Evolutionary conservation across 2,329 filamentous ascomycete species (phyloP), one percentile per base, ranked within the genome.

Genomic region (Sporothrix curviconia): DNA sequence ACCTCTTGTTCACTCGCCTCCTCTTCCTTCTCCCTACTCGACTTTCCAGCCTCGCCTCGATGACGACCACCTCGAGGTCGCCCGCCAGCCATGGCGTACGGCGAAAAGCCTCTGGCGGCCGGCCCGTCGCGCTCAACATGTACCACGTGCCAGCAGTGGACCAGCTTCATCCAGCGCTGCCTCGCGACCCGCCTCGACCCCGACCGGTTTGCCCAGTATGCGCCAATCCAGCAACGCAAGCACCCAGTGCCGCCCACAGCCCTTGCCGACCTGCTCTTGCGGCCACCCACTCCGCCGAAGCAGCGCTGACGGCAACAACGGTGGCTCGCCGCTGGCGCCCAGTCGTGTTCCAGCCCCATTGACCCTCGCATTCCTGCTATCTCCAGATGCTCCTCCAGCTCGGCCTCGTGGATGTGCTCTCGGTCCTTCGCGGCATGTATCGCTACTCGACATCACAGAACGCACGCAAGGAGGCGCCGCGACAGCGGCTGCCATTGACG

Each of bases 291-390:
- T 19, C 22, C 19, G 36, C 43, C 43, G 34, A 40, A 36, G 5
- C 12, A 4, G 1, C 24, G 14, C 7, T n/a, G 17, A n/a, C n/a
- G n/a, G n/a, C n/a, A n/a, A n/a, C n/a, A n/a, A n/a, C n/a, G n/a
- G n/a, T n/a, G 15, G 25, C 15, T 17, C 34, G 2, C 24, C 8
- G 32, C 28, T 37, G 7, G 40, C 47, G 9, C 36, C 12, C 37
- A 36, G 24, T 67, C 69, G 51, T 77, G 77, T 64, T 65, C 69
- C 62, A 71, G 79, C 65, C 77, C 71, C 57, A 76, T 84, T 64
- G 83, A 87, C 62, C 80, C 81, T 8, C 78, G 82, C 61, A 74
- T 85, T 8, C 76, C 78, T 0, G 76, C 73, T 87, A 85, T 66
- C 67, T 86, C 9, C 76, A 84, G 62, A 71, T 76, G 17, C 75